Evolutionary conservation across 441 rosid species (phyloP).

Genomic region (Gossypium laxum): DNA sequence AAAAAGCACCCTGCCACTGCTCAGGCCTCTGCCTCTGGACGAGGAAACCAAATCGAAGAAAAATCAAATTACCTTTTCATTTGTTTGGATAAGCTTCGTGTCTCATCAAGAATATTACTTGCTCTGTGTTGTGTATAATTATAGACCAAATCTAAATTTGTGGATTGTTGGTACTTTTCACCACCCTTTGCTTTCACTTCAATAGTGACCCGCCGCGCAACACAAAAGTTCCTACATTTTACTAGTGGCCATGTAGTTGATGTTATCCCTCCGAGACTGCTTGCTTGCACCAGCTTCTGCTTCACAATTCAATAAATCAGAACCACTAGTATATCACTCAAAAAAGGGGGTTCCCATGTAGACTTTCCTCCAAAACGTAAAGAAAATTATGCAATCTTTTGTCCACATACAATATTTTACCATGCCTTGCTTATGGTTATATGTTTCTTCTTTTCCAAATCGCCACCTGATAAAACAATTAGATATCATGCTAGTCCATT

Average conservation of each 20-base stretch:
- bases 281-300: neutral
- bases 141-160: neutral
- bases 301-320: neutral
- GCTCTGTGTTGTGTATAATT: neutral
- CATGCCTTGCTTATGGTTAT: neutral
- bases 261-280: neutral
- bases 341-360: neutral
- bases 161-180: neutral
- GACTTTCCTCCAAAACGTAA: neutral
- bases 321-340: neutral
- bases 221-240: neutral
- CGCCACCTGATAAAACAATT: no score
- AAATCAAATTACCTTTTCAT: neutral
- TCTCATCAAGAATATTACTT: slow-evolving; percentile 8
- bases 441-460: neutral
- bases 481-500: no score
- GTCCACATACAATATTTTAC: neutral
- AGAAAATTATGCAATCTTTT: neutral
- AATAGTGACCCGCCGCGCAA: neutral
- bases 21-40: neutral
- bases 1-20: neutral
- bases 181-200: neutral
- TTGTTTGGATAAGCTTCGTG: slow-evolving; percentile 35
- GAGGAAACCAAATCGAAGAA: slow-evolving; percentile 23
- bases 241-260: neutral